A percentile compares a stretch with the other conserved stretches of the same genome.
phyloP scores from a whole-genome alignment of 202 grass and related monocot species.

The Zizania palustris region DNA sequence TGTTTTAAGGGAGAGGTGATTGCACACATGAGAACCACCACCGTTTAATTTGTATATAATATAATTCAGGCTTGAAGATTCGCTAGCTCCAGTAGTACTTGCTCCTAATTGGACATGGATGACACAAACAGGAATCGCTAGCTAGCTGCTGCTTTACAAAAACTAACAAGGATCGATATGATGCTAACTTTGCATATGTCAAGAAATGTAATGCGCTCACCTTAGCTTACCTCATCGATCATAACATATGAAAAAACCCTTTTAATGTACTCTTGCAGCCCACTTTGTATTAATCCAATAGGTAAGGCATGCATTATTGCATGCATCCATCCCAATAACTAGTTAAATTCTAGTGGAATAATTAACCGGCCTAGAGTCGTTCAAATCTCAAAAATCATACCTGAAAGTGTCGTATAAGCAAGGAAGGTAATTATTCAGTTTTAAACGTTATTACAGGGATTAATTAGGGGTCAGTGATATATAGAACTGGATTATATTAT shows the following conservation, averaged over 20 bases:
- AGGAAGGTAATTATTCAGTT: no score
- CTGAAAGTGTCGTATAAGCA: no score
- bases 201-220: not conserved
- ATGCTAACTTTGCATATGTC: not conserved
- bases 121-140: not conserved
- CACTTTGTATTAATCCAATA: no score
- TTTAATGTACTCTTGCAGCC: not conserved
- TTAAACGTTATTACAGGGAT: no score
- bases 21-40: conserved; percentile 23
- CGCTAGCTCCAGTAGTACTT: conserved; percentile 8
- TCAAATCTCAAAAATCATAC: no score
- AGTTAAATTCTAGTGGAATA: no score
- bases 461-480: no score
- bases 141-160: not conserved
- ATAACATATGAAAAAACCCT: not conserved
- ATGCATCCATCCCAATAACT: no score
- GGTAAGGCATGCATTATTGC: no score
- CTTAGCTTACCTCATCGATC: not conserved
- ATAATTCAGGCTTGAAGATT: conserved; percentile 30
- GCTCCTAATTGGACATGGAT: not conserved
- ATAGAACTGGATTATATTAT: no score
- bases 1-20: conserved; percentile 28
- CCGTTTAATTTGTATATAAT: conserved; percentile 17
- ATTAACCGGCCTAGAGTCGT: no score
- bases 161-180: conserved; percentile 3